Evolutionary conservation across 2,329 filamentous ascomycete genomes (phyloP).

Genomic region (Myriosclerotinia curreyana): DNA sequence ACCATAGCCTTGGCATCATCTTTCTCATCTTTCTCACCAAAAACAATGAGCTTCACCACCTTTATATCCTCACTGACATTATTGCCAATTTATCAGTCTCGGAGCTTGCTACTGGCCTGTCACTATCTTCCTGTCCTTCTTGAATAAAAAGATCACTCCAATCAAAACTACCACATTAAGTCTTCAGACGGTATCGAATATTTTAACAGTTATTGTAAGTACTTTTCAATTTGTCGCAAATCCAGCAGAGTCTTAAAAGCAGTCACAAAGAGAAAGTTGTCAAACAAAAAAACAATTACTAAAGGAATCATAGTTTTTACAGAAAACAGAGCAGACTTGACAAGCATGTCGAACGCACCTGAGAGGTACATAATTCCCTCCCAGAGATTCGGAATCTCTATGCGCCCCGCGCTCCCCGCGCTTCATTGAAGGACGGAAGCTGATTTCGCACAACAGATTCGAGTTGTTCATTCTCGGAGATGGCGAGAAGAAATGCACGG

Average conservation of each 20-base stretch:
- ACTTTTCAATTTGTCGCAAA: neutral
- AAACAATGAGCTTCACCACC: neutral
- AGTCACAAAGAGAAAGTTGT: slow-evolving; percentile 7
- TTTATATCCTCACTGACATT: neutral
- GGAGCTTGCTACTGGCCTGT: neutral
- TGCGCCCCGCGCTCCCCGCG: neutral
- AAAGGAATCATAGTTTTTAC: neutral
- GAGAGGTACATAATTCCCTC: slow-evolving; percentile 11
- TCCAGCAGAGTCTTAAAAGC: neutral
- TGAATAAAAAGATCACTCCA: neutral
- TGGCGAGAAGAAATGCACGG: slow-evolving; percentile 90
- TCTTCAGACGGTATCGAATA: slow-evolving; percentile 1
- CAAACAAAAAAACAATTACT: slow-evolving; percentile 17
- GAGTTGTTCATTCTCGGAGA: slow-evolving; percentile 87
- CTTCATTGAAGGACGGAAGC: neutral
- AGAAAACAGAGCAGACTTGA: neutral
- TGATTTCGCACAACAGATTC: slow-evolving; percentile 57
- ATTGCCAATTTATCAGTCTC: neutral
- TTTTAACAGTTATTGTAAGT: slow-evolving; percentile 1
- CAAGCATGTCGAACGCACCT: slow-evolving; percentile 23
- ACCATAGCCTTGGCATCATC: neutral
- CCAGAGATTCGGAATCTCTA: neutral
- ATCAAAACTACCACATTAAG: neutral
- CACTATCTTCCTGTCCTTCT: neutral
- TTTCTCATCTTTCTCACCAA: slow-evolving; percentile 6